Conservation (phyloP, 805 yeast genomes). For the Jamesozyma piceae region DNA sequence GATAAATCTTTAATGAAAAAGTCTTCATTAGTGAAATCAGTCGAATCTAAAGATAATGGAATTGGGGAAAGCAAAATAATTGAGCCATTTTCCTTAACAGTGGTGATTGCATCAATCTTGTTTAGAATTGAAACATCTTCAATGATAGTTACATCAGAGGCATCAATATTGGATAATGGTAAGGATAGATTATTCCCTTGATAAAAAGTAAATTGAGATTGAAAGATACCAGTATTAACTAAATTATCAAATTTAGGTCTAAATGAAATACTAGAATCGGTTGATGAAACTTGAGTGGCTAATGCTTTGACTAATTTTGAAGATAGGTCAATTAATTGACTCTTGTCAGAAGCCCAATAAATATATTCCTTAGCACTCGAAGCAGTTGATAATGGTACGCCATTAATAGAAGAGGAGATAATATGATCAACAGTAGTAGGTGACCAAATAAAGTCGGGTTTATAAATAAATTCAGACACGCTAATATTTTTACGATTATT, state of each 20-base stretch:
- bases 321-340: constrained; percentile 45
- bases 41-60: constrained; percentile 16
- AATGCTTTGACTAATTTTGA: constrained; percentile 35
- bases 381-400: constrained; percentile 5
- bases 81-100: constrained; percentile 47
- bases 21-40: constrained; percentile 30
- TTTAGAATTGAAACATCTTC: constrained; percentile 49
- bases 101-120: constrained; percentile 52
- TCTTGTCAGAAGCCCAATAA: constrained; percentile 64
- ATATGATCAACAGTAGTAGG: constrained; percentile 43
- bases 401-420: constrained; percentile 34
- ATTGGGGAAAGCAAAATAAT: constrained; percentile 36
- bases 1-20: constrained; percentile 43
- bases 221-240: constrained; percentile 64
- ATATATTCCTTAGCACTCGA: constrained; percentile 28
- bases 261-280: constrained; percentile 36
- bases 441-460: constrained; percentile 48
- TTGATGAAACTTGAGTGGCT: constrained; percentile 61
- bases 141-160: constrained; percentile 57
- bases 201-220: constrained; percentile 45
- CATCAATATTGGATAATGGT: constrained; percentile 34
- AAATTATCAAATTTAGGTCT: constrained; percentile 65
- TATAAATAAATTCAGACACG: constrained; percentile 45
- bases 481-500: constrained; percentile 28
- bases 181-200: constrained; percentile 10